phyloP scores from a whole-genome alignment of 2,329 filamentous ascomycete genomes.

The Phialemoniopsis sp. region DNA sequence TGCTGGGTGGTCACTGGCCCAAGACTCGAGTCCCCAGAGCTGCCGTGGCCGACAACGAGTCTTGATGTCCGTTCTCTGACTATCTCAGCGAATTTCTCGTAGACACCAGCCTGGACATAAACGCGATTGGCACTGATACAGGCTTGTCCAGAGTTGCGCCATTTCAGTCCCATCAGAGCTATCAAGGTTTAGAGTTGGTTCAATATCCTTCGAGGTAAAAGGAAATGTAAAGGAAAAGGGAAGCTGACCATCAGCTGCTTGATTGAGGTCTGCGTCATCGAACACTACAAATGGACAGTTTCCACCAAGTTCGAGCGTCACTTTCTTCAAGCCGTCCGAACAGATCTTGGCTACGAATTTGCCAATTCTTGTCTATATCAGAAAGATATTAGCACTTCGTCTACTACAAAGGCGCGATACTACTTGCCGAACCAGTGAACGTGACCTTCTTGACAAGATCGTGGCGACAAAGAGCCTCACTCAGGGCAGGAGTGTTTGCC shows the following conservation, averaged over 20 bases:
- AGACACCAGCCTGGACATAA: slow-evolving; percentile 58
- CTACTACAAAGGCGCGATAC: too few relatives aligned
- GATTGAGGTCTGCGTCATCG: slow-evolving; percentile 65
- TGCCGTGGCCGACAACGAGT: slow-evolving; percentile 15
- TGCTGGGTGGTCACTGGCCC: slow-evolving; percentile 28
- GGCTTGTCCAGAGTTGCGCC: slow-evolving; percentile 53
- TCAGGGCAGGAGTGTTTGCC: slow-evolving; percentile 32
- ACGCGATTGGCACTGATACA: slow-evolving; percentile 63
- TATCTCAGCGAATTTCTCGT: slow-evolving; percentile 50
- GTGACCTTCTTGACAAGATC: slow-evolving; percentile 56
- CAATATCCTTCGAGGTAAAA: too few relatives aligned
- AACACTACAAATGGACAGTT: slow-evolving; percentile 65
- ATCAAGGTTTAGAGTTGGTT: too few relatives aligned
- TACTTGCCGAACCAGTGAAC: slow-evolving; percentile 70
- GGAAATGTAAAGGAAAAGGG: too few relatives aligned
- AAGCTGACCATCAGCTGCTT: too few relatives aligned
- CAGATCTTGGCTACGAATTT: slow-evolving; percentile 60
- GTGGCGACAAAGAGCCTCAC: slow-evolving; percentile 38
- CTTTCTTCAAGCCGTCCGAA: slow-evolving; percentile 62
- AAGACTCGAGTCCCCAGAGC: slow-evolving; percentile 21
- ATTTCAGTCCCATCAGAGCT: slow-evolving; percentile 24
- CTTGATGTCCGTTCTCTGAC: slow-evolving; percentile 22
- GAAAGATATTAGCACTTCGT: too few relatives aligned
- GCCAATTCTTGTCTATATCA: slow-evolving; percentile 65
- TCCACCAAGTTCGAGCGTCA: slow-evolving; percentile 66